phyloP scores from a whole-genome alignment of 345 rosid genomes.

The Eucalyptus erythrocorys region DNA sequence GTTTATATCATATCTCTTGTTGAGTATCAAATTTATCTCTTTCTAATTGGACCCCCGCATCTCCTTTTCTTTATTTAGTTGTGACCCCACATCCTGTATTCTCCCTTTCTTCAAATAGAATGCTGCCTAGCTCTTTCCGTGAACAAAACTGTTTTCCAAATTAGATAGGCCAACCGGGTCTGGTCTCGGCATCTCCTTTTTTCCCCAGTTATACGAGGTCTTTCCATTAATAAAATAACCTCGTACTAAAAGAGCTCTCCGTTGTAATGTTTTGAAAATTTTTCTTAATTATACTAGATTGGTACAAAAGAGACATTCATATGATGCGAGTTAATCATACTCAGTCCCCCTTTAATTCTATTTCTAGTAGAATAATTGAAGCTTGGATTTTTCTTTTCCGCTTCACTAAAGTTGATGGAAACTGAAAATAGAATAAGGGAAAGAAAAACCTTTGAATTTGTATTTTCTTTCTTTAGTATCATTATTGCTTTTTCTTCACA shows the following conservation, averaged over 20 bases:
- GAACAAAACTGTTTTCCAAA: too few relatives aligned
- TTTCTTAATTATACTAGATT: background rate
- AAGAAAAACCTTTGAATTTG: background rate
- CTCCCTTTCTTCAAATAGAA: background rate
- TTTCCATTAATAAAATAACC: too few relatives aligned
- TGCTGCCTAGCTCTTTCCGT: background rate
- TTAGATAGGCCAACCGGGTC: too few relatives aligned
- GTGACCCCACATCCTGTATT: background rate
- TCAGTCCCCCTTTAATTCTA: background rate
- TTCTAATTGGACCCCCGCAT: background rate
- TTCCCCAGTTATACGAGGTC: too few relatives aligned
- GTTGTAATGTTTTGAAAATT: too few relatives aligned
- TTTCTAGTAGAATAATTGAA: background rate
- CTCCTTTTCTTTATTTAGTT: background rate
- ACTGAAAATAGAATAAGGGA: background rate
- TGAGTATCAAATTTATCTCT: background rate
- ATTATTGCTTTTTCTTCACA: background rate
- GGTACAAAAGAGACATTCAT: background rate
- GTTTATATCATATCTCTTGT: background rate
- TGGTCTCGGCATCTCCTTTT: too few relatives aligned
- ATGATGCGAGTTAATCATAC: background rate
- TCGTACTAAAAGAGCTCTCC: too few relatives aligned
- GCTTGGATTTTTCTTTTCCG: background rate
- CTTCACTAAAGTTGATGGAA: background rate
- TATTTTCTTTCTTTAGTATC: background rate